Conservation (phyloP, 164 flowering plant genomes). For the Saururus chinensis region DNA sequence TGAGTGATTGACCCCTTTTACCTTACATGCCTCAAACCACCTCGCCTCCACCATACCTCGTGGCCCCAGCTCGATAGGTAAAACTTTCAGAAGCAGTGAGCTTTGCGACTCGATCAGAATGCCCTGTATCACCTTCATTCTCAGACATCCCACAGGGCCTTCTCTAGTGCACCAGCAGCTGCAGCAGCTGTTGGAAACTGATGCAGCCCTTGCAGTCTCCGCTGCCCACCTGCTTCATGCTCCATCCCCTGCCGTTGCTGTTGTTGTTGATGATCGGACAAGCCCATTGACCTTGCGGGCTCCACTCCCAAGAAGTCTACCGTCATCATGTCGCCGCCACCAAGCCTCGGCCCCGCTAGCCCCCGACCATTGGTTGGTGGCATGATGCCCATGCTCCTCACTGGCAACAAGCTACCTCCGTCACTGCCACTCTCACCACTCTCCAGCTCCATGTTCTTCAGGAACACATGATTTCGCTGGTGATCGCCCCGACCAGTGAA, state of each 20-base stretch:
- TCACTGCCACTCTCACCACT: background rate
- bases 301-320: slow-evolving; percentile 48
- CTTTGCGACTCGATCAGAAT: no score
- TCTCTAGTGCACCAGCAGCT: no score
- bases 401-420: slow-evolving; percentile 6
- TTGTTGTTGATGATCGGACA: slow-evolving; percentile 21
- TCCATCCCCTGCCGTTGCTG: slow-evolving; percentile 11
- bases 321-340: slow-evolving; percentile 28
- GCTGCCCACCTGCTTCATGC: background rate
- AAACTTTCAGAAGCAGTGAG: no score
- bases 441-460: slow-evolving; percentile 12
- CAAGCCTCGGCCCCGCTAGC: slow-evolving; percentile 2
- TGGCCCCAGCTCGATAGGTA: no score
- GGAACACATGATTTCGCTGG: slow-evolving; percentile 17
- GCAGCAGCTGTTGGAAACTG: no score
- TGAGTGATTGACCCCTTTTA: no score
- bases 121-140: no score
- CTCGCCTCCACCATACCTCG: no score
- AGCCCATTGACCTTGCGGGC: slow-evolving; percentile 15
- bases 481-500: slow-evolving; percentile 12
- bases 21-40: no score
- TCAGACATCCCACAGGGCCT: no score
- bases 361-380: background rate
- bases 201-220: no score
- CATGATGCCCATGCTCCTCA: background rate